Percentiles rank a stretch among this genome's conserved stretches.
phyloP scores from a whole-genome alignment of 345 rosid genomes.

The Salix udensis region DNA sequence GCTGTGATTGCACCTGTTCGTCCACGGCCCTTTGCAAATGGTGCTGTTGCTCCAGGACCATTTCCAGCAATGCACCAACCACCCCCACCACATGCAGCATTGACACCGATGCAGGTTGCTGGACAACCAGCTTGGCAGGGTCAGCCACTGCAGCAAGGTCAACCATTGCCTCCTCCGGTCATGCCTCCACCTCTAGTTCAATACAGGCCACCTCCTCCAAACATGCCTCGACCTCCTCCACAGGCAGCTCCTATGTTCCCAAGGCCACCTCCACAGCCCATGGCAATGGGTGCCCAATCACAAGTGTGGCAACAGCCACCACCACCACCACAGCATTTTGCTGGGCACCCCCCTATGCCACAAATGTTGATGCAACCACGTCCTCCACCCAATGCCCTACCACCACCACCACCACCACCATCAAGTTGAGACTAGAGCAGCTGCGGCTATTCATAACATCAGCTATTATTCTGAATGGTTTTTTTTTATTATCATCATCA shows the following conservation, averaged over 20 bases:
- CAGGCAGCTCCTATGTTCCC: slow-evolving; percentile 35
- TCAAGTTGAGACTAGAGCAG: slow-evolving; percentile 9
- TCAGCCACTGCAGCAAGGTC: slow-evolving; percentile 67
- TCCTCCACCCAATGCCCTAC: slow-evolving; percentile 29
- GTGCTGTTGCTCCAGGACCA: slow-evolving; percentile 46
- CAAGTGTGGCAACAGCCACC: slow-evolving; percentile 53
- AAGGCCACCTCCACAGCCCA: slow-evolving; percentile 69
- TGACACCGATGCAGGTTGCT: slow-evolving; percentile 47
- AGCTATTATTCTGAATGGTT: not conserved
- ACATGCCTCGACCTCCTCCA: slow-evolving; percentile 68
- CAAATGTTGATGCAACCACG: slow-evolving; percentile 72
- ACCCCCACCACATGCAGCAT: slow-evolving; percentile 55
- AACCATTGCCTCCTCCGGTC: slow-evolving; percentile 32
- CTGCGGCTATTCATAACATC: not conserved
- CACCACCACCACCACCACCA: slow-evolving; percentile 30
- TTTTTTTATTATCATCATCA: not conserved
- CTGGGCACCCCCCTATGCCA: slow-evolving; percentile 48
- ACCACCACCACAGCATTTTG: slow-evolving; percentile 60
- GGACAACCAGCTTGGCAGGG: slow-evolving; percentile 67
- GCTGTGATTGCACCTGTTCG: slow-evolving; percentile 49
- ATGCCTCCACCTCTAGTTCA: slow-evolving; percentile 73
- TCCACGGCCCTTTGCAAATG: slow-evolving; percentile 69
- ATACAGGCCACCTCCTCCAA: slow-evolving; percentile 63
- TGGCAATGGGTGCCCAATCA: slow-evolving; percentile 67
- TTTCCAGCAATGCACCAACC: slow-evolving; percentile 57